A percentile compares a stretch with the other conserved stretches of the same genome.
These are phyloP conservation scores for Lactarius akahatsu DNA, from an alignment of 768 basidiomycete genomes.

Conservation along the genomic window DNA sequence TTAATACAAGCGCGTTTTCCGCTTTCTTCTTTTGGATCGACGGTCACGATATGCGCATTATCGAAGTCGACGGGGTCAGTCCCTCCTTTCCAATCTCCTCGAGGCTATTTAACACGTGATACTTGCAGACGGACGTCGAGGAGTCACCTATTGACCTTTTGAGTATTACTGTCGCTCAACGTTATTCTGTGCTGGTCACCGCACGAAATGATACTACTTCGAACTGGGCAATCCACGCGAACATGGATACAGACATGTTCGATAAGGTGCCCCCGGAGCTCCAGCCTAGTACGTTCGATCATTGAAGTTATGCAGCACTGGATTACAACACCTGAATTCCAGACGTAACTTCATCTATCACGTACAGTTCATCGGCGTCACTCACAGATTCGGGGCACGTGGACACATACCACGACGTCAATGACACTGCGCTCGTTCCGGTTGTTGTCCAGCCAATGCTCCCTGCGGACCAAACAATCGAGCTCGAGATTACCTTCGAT, in stretches of 20 bases:
- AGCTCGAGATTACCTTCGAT: conserved; percentile 74
- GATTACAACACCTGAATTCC: not conserved
- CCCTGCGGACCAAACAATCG: conserved; percentile 54
- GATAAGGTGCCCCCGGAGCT: conserved; percentile 72
- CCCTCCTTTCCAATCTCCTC: not conserved
- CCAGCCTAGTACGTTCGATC: conserved; percentile 59
- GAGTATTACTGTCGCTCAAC: conserved; percentile 80
- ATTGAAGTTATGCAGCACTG: not conserved
- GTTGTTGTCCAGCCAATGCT: conserved; percentile 51
- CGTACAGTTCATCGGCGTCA: conserved; percentile 58
- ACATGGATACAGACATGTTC: conserved; percentile 91
- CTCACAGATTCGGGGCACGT: conserved; percentile 54
- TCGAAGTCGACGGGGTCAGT: conserved; percentile 81
- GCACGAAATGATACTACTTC: conserved; percentile 77
- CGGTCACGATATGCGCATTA: conserved; percentile 80
- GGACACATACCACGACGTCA: conserved; percentile 56
- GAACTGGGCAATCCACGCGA: conserved; percentile 89
- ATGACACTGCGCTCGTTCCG: conserved; percentile 72
- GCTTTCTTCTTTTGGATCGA: conserved; percentile 88
- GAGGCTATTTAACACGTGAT: not conserved
- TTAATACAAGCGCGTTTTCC: conserved; percentile 77
- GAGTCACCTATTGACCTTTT: conserved; percentile 71
- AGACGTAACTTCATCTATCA: conserved; percentile 85
- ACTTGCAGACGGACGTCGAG: conserved; percentile 67
- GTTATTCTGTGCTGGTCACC: conserved; percentile 89